Evolutionary conservation across 345 rosid genomes (phyloP).

Genomic region (Dipteronia sinensis): DNA sequence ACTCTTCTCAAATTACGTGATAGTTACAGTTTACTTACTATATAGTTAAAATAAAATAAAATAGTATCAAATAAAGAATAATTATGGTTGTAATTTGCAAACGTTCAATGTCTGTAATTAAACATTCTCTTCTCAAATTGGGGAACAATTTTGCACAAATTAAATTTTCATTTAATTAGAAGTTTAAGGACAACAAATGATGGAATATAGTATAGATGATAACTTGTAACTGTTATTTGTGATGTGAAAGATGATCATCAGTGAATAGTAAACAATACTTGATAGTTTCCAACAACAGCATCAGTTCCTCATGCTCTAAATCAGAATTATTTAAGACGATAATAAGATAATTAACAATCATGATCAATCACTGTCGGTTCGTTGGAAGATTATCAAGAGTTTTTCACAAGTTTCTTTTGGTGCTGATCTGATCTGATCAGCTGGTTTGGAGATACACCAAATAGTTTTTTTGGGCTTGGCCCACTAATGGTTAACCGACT

Average conservation of each 20-base stretch:
- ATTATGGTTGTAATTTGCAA: too few species aligned
- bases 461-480: neutral
- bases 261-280: neutral
- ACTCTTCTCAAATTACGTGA: too few species aligned
- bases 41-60: too few species aligned
- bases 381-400: neutral
- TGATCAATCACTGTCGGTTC: neutral
- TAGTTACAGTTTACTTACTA: too few species aligned
- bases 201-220: neutral
- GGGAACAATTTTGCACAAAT: neutral
- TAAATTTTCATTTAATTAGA: neutral
- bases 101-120: too few species aligned
- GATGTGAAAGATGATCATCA: neutral
- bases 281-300: neutral
- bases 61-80: too few species aligned
- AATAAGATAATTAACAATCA: neutral
- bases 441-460: neutral
- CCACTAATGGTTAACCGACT: neutral
- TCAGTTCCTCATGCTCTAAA: neutral
- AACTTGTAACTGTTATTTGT: neutral
- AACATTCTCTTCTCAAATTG: too few species aligned
- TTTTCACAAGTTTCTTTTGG: constrained; percentile 1
- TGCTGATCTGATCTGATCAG: neutral
- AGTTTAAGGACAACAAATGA: neutral
- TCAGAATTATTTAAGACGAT: neutral